phyloP scores from a whole-genome alignment of 2,329 filamentous ascomycete genomes.

The Diaporthe batatas region DNA sequence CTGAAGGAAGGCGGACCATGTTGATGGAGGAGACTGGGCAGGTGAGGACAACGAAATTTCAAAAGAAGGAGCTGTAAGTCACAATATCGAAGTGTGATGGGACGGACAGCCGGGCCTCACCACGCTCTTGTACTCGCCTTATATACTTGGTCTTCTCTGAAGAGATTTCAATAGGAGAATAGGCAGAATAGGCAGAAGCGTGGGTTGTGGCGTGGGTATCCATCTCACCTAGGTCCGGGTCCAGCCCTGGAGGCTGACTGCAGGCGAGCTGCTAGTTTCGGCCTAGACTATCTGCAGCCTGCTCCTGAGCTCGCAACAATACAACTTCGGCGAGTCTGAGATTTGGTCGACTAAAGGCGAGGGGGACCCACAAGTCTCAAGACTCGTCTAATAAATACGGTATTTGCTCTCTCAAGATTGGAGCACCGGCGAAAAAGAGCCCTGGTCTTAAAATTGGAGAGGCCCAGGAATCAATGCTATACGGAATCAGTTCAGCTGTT shows the following conservation, averaged over 20 bases:
- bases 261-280: background rate
- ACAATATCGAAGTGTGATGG: background rate
- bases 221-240: background rate
- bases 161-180: background rate
- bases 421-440: too few species aligned
- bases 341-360: too few species aligned
- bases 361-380: too few species aligned
- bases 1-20: background rate
- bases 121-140: background rate
- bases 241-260: background rate
- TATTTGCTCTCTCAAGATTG: too few species aligned
- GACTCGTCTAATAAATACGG: too few species aligned
- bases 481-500: too few species aligned
- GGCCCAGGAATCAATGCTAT: too few species aligned
- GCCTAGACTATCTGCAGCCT: background rate
- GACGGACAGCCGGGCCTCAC: background rate
- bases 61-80: background rate
- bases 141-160: background rate
- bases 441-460: too few species aligned
- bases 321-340: too few species aligned
- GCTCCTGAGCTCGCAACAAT: background rate
- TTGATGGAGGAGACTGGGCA: background rate
- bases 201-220: background rate
- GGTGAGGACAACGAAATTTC: background rate
- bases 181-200: conserved; percentile 13